These are phyloP conservation scores for Wickerhamomyces ciferrii DNA, from an alignment of 805 yeast genomes.

Conservation along the genomic window DNA sequence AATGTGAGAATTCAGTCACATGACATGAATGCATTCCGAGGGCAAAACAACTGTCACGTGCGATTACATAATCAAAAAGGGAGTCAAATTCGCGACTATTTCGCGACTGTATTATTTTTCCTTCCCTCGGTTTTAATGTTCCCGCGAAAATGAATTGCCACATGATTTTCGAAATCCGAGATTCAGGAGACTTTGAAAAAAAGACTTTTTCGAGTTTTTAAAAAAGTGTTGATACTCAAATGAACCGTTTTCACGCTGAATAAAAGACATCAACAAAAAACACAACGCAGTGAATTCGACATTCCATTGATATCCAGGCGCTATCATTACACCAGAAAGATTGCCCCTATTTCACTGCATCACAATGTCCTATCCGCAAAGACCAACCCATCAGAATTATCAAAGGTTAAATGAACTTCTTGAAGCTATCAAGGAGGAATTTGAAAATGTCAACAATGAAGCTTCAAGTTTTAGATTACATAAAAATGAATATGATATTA, in stretches of 20 bases:
- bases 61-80: too few relatives aligned
- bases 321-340: too few relatives aligned
- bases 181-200: neutral
- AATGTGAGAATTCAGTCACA: neutral
- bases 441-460: constrained; percentile 77
- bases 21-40: too few relatives aligned
- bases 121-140: too few relatives aligned
- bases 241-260: too few relatives aligned
- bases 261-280: neutral
- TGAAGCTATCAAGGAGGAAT: constrained; percentile 90
- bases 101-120: too few relatives aligned
- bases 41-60: too few relatives aligned
- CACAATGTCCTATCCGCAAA: constrained; percentile 22
- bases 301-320: neutral
- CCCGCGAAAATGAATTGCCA: too few relatives aligned
- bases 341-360: neutral
- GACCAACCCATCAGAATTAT: constrained; percentile 20
- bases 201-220: neutral
- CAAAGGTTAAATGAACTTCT: constrained; percentile 66
- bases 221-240: neutral
- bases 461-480: constrained; percentile 83
- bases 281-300: neutral
- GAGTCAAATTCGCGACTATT: too few relatives aligned
- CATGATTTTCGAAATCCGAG: neutral
- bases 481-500: constrained; percentile 88